Conservation (phyloP, 805 yeast species). For the Yamadazyma tumulicola region DNA sequence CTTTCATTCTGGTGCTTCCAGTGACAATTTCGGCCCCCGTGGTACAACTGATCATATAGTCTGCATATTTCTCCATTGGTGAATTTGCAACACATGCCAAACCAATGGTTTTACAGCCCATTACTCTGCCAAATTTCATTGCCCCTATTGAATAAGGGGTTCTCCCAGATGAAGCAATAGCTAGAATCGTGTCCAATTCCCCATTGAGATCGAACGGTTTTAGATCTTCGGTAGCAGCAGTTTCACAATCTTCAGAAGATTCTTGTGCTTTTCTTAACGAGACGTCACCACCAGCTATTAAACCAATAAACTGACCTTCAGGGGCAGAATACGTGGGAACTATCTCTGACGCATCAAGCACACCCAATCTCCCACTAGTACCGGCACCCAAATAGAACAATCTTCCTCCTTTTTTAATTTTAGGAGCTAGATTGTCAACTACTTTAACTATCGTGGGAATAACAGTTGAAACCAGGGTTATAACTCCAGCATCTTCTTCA, state of each 20-base stretch:
- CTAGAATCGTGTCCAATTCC: slow-evolving; percentile 16
- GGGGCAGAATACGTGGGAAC: slow-evolving; percentile 23
- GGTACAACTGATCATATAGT: slow-evolving; percentile 1
- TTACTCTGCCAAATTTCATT: slow-evolving; percentile 14
- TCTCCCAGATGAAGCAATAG: slow-evolving; percentile 24
- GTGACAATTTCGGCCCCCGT: slow-evolving; percentile 4
- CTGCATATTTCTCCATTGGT: slow-evolving; percentile 1
- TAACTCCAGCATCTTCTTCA: slow-evolving; percentile 11
- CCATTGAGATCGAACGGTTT: slow-evolving; percentile 11
- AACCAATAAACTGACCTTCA: slow-evolving; percentile 16
- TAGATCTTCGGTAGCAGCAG: slow-evolving; percentile 15
- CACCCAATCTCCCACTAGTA: slow-evolving; percentile 20
- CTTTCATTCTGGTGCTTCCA: slow-evolving; percentile 5
- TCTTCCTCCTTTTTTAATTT: slow-evolving; percentile 17
- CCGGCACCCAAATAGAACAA: slow-evolving; percentile 23
- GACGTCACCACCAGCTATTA: slow-evolving; percentile 22
- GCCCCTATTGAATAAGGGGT: slow-evolving; percentile 23
- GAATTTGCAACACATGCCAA: slow-evolving; percentile 2
- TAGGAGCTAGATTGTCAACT: slow-evolving; percentile 9
- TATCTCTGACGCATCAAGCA: slow-evolving; percentile 21
- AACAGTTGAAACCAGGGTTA: neutral
- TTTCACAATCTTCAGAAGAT: slow-evolving; percentile 19
- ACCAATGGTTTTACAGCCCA: slow-evolving; percentile 17
- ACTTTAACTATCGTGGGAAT: neutral
- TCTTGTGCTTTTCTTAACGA: slow-evolving; percentile 20